A percentile compares a stretch with the other conserved stretches of the same genome.
phyloP scores from a whole-genome alignment of 1,139 yeast species.

The Eremothecium sinecaudum region DNA sequence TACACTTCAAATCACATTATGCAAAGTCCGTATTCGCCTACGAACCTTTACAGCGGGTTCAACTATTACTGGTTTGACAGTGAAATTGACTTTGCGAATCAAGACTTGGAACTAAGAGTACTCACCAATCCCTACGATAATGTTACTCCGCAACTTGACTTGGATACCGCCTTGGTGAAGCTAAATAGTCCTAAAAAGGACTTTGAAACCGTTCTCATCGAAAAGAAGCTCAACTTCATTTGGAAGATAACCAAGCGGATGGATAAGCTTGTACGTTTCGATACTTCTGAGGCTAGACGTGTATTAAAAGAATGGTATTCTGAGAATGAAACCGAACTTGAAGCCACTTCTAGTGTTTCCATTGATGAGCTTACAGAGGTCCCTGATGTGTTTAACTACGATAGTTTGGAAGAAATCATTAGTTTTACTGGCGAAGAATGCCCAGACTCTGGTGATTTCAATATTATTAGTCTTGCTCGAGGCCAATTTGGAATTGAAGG shows the following conservation, averaged over 20 bases:
- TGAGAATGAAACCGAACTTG: not conserved
- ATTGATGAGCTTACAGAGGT: not conserved
- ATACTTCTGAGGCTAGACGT: slow-evolving; percentile 2
- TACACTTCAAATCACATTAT: no score
- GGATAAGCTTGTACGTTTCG: slow-evolving; percentile 3
- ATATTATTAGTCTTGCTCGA: slow-evolving; percentile 1
- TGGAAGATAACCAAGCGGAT: slow-evolving; percentile 4
- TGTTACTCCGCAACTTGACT: slow-evolving; percentile 4
- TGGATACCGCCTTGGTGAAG: slow-evolving; percentile 2
- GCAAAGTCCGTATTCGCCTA: slow-evolving; percentile 5
- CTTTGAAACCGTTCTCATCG: slow-evolving; percentile 5
- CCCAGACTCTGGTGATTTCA: slow-evolving; percentile 1
- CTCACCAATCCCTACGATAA: slow-evolving; percentile 3
- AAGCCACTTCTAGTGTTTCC: not conserved
- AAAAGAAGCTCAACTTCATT: slow-evolving; percentile 3
- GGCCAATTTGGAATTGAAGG: slow-evolving; percentile 4
- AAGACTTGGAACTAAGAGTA: slow-evolving; percentile 2
- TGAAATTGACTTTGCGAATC: slow-evolving; percentile 4
- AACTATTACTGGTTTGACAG: slow-evolving; percentile 5
- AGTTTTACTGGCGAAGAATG: slow-evolving; percentile 1
- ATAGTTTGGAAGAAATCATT: not conserved
- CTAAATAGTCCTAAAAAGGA: slow-evolving; percentile 2
- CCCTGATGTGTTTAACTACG: slow-evolving; percentile 1
- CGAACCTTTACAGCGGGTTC: slow-evolving; percentile 4
- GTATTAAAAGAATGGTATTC: slow-evolving; percentile 4